Evolutionary conservation across 1,284 basidiomycete species (phyloP).

Genomic region (Flammula alnicola): DNA sequence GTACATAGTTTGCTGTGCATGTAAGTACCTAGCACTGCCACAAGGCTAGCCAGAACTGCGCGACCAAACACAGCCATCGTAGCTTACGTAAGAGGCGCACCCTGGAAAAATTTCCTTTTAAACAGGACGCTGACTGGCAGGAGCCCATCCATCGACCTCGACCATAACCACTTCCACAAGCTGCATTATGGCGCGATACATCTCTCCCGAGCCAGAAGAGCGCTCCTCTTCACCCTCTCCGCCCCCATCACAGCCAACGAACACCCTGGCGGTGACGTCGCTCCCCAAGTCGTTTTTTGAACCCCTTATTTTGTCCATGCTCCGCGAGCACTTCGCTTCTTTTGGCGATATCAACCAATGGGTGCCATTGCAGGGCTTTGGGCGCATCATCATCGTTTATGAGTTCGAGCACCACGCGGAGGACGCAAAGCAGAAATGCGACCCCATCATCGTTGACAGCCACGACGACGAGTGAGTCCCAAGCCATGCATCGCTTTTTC

Average conservation of each 20-base stretch:
- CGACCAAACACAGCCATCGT: slow-evolving; percentile 10
- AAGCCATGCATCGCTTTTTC: slow-evolving; percentile 8
- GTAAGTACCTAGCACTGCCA: too few relatives aligned
- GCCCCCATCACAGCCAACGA: slow-evolving; percentile 48
- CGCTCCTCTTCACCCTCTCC: slow-evolving; percentile 27
- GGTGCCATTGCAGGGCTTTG: slow-evolving; percentile 84
- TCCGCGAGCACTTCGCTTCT: slow-evolving; percentile 69
- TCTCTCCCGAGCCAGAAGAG: slow-evolving; percentile 7
- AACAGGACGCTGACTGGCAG: slow-evolving; percentile 2
- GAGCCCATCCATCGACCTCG: slow-evolving; percentile 1
- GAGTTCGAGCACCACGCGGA: slow-evolving; percentile 67
- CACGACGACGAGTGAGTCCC: slow-evolving; percentile 52
- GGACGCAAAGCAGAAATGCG: slow-evolving; percentile 62
- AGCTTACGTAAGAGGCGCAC: slow-evolving; percentile 13
- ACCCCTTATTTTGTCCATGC: slow-evolving; percentile 65
- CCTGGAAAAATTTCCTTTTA: slow-evolving; percentile 17
- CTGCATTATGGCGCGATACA: slow-evolving; percentile 18
- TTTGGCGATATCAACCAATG: slow-evolving; percentile 85
- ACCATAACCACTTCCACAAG: slow-evolving; percentile 3
- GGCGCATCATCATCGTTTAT: slow-evolving; percentile 83
- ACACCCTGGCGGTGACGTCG: slow-evolving; percentile 71
- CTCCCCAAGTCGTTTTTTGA: slow-evolving; percentile 73
- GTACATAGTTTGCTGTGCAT: too few relatives aligned
- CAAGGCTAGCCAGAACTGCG: too few relatives aligned
- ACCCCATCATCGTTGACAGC: slow-evolving; percentile 64